phyloP scores from a whole-genome alignment of 208 protist species.

The Crithidia bombi region DNA sequence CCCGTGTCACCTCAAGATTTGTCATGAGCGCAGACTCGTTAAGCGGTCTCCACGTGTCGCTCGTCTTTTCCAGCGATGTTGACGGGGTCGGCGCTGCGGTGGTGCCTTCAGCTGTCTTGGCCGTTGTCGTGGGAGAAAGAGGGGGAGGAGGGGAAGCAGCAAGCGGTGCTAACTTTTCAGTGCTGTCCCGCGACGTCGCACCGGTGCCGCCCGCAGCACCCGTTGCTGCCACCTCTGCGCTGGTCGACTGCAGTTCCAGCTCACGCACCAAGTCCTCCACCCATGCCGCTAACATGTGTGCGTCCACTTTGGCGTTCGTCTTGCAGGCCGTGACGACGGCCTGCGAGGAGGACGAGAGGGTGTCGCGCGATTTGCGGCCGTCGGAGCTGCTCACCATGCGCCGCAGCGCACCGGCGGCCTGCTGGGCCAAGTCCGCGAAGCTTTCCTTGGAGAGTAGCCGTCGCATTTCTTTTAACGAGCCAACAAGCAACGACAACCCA shows the following conservation, averaged over 20 bases:
- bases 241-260: conserved; percentile 25
- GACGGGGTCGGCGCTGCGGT: not conserved
- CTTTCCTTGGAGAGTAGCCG: conserved; percentile 52
- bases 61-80: not conserved
- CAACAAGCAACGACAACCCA: not conserved
- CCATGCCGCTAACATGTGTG: conserved; percentile 18
- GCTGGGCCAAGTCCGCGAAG: conserved; percentile 63
- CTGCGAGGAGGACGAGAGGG: conserved; percentile 48
- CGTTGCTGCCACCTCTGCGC: not conserved
- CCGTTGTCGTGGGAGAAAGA: not conserved
- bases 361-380: conserved; percentile 38
- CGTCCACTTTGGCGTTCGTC: conserved; percentile 26
- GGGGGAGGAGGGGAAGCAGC: not conserved
- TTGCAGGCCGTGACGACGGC: conserved; percentile 58
- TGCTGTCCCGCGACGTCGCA: not conserved
- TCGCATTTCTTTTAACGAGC: conserved; percentile 35
- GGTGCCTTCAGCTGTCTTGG: not conserved
- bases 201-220: not conserved
- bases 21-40: conserved; percentile 60
- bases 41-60: conserved; percentile 34
- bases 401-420: conserved; percentile 62
- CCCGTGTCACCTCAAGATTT: conserved; percentile 50
- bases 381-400: conserved; percentile 49
- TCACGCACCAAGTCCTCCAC: conserved; percentile 29
- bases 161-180: not conserved